Base-by-base conservation (phyloP, 768 basidiomycete genomes). In the Mycena capillaripes region DNA sequence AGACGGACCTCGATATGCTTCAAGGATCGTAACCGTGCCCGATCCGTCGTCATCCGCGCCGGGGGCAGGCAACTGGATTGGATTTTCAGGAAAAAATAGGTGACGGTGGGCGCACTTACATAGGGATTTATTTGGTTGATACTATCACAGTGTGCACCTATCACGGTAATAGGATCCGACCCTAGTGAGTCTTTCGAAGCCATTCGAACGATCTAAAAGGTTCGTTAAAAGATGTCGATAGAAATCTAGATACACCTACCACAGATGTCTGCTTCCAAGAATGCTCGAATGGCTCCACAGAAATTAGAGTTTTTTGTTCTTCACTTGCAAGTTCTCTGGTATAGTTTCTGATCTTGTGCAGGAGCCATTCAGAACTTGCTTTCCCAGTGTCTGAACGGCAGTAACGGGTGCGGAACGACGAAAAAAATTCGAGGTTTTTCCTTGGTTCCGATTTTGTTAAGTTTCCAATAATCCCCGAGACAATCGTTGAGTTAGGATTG, bases 361-460 rank as follows among this genome's bases (percentile, higher is more conserved):
- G 34, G 11, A 75, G 65, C 75, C 75, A 73, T 34, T 72, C 48
- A 3, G 75, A 72, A 19, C 71, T 68, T 6, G 42, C 38, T 30
- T 46, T 66, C 10, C 71, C 75, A 12, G 63, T 58, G 17, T 75
- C 71, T 19, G 75, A 70, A n/a, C 56, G 30, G 72, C 89, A 90
- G 72, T 88, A 82, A 53, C 89, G 84, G 0, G 88, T 90, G n/a
- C 79, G 76, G 79, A 87, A 91, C 69, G 86, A 86, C 3, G 87
- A 82, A 73, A 91, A 87, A 67, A 81, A 81, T 62, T 83, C 76
- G 0, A 91, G 80, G 65, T 87, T 84, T 60, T 81, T 82, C 72
- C 78, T 80, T 25, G 87, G 87, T 19, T 87, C 89, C 0, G 81
- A 81, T 17, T 59, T 66, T 8, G 67, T 42, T 11, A 73, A 56